Base-by-base conservation (phyloP, 2,329 filamentous ascomycete species). In the Xylariaceae sp. region DNA sequence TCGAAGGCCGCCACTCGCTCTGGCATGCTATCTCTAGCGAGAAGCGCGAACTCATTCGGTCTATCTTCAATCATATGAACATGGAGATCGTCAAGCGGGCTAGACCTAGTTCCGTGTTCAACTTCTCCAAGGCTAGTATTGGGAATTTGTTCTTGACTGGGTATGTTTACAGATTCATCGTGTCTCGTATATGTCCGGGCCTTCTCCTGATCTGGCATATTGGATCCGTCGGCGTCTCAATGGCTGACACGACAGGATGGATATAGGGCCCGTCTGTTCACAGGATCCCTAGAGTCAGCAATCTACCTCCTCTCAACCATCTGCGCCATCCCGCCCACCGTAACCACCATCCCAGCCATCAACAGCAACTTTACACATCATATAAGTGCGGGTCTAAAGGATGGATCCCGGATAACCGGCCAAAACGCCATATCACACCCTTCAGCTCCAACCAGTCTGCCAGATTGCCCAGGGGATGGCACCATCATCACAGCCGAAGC, bases 281-380 rank as follows among this genome's bases (percentile, higher is more conserved):
- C 89, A 1, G 92, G 92, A 34, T 92, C 87, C 55, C 92, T 97
- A 61, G 94, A 97, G 70, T 88, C 88, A 5, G 89, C 90, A 42
- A 94, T 97, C 59, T 96, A 96, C 68, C 81, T 97, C 2, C 80
- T 97, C 3, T 88, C 87, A 49, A 88, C 86, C 63, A 89, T 96
- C 60, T 95, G 91, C 66, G 84, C 83, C n/a, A 87, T 97, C 0
- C 87, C 90, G 0, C 79, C 83, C 8, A 79, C 84, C 50, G 84
- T 94, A 4, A 80, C 84, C 0, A 90, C 96, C 0, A 83, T 97
- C 12, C 94, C 92, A 0, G 90, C 89, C 3, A 89, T 97, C 63
- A 95, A 96, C 75, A 91, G 88, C 59, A 97, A 96, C 70, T 96
- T 96, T 74, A 89, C 89, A 0, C 89, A 95, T 65, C 92, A 97